Evolutionary conservation across 1,284 basidiomycete genomes (phyloP), one percentile per base, ranked within the genome.

Genomic region (Takashimella koratensis): DNA sequence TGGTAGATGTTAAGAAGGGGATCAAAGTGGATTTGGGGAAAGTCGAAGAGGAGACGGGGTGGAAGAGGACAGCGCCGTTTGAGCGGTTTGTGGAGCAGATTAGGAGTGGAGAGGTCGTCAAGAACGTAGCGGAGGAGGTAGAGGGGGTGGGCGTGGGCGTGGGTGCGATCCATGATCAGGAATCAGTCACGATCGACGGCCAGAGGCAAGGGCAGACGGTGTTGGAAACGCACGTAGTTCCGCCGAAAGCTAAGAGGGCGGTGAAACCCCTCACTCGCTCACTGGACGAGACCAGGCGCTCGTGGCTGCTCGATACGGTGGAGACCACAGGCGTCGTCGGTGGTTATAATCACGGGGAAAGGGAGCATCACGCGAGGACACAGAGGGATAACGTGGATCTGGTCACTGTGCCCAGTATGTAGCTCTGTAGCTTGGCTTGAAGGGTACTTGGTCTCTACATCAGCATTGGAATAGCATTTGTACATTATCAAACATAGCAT

Each of bases 1-100:
- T 66, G 19, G 49, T 70, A 13, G 66, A 70, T 61, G 47, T 67
- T 13, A 59, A 54, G 48, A 45, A 49, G 5, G 68, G 67, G 16
- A 52, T 50, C 39, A 44, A 57, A 23, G 58, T 66, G n/a, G 66
- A 72, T 57, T 45, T 65, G 25, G 47, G 43, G 1, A 44, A 52
- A 12, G 22, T 58, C 3, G 43, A 27, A 40, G 40, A 22, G 25
- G 19, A 26, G 47, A 54, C 52, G 13, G 61, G 63, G 13, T 67
- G 59, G 59, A 51, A 48, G n/a, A 57, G 51, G 8, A 63, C 43
- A 3, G 27, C 27, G 16, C 43, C 53, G 11, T 65, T 59, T 36
- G 25, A 58, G 53, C 16, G 40, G 4, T 67, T 59, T 40, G 22
- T 64, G 45, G 27, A 60, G 36, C 44, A n/a, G 11, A 43, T 63